phyloP scores from a whole-genome alignment of 768 basidiomycete species.

The Xanthoconium stramineum region DNA sequence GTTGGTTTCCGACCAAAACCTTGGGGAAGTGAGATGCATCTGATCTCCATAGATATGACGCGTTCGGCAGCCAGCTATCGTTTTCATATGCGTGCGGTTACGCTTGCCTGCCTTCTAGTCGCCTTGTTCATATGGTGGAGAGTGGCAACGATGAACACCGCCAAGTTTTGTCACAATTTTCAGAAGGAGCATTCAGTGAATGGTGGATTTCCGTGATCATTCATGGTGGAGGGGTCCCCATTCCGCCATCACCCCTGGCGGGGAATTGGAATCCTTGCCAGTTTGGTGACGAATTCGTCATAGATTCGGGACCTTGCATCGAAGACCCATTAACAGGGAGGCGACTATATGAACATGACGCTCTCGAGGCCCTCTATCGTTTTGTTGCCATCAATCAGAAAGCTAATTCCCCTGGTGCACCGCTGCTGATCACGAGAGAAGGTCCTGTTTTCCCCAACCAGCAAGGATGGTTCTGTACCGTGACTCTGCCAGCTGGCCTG shows the following conservation, averaged over 20 bases:
- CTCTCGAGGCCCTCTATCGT: conserved; percentile 54
- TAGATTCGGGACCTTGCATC: conserved; percentile 37
- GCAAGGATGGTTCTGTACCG: conserved; percentile 42
- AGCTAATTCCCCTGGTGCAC: conserved; percentile 1
- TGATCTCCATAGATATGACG: conserved; percentile 34
- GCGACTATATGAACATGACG: conserved; percentile 56
- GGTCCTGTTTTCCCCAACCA: conserved; percentile 17
- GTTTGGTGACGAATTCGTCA: conserved; percentile 41
- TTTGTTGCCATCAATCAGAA: conserved; percentile 34
- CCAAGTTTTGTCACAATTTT: conserved; percentile 45
- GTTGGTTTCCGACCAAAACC: conserved; percentile 35
- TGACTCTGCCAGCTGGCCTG: conserved; percentile 45
- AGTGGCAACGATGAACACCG: conserved; percentile 54
- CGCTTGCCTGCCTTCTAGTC: conserved; percentile 45
- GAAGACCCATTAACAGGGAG: conserved; percentile 62
- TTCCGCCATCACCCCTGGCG: conserved; percentile 44
- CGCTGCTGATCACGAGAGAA: conserved; percentile 25
- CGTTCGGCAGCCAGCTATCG: conserved; percentile 58
- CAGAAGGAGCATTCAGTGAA: conserved; percentile 39
- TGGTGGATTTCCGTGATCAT: conserved; percentile 51
- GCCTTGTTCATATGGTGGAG: conserved; percentile 64
- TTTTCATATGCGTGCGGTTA: conserved; percentile 53
- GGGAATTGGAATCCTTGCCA: conserved; percentile 42
- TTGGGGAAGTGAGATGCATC: neutral
- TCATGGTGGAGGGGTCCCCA: conserved; percentile 30